A percentile compares a stretch with the other conserved stretches of the same genome.
phyloP scores from a whole-genome alignment of 805 yeast species.

The Wickerhamiella siamensis region DNA sequence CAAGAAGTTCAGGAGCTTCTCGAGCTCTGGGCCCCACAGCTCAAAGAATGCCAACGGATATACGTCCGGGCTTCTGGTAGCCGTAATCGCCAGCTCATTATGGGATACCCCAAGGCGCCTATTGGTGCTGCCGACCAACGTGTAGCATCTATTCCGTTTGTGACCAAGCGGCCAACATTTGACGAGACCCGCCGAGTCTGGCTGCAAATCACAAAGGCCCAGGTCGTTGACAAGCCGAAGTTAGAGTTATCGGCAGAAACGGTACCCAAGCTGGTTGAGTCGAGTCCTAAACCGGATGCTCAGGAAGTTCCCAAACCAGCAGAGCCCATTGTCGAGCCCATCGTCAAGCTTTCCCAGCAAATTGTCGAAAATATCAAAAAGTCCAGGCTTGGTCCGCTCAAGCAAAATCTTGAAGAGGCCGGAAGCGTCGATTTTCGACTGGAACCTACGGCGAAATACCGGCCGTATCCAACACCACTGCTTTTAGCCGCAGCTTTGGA shows the following conservation, averaged over 20 bases:
- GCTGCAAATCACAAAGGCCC: constrained; percentile 56
- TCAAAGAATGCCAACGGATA: constrained; percentile 51
- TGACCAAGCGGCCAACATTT: constrained; percentile 76
- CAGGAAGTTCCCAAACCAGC: constrained; percentile 6
- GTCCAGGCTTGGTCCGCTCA: constrained; percentile 62
- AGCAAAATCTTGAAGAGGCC: constrained; percentile 42
- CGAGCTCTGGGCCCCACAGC: constrained; percentile 41
- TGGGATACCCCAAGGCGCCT: constrained; percentile 48
- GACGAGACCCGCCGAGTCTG: constrained; percentile 72
- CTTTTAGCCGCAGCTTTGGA: constrained; percentile 67
- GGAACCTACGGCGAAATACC: constrained; percentile 39
- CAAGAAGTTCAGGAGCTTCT: constrained; percentile 64
- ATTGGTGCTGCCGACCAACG: constrained; percentile 44
- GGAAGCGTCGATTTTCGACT: constrained; percentile 40
- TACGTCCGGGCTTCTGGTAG: constrained; percentile 73
- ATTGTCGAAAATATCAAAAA: constrained; percentile 47
- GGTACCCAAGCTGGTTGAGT: constrained; percentile 14
- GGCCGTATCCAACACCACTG: constrained; percentile 53
- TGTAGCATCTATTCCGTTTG: constrained; percentile 65
- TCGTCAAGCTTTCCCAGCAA: constrained; percentile 32
- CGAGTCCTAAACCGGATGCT: constrained; percentile 10
- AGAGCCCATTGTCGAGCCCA: constrained; percentile 10
- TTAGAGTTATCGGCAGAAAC: constrained; percentile 21
- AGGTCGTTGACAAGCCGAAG: constrained; percentile 41
- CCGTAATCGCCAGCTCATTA: constrained; percentile 44